phyloP scores from a whole-genome alignment of 163 green algal genomes.

The Scenedesmus sp. region DNA sequence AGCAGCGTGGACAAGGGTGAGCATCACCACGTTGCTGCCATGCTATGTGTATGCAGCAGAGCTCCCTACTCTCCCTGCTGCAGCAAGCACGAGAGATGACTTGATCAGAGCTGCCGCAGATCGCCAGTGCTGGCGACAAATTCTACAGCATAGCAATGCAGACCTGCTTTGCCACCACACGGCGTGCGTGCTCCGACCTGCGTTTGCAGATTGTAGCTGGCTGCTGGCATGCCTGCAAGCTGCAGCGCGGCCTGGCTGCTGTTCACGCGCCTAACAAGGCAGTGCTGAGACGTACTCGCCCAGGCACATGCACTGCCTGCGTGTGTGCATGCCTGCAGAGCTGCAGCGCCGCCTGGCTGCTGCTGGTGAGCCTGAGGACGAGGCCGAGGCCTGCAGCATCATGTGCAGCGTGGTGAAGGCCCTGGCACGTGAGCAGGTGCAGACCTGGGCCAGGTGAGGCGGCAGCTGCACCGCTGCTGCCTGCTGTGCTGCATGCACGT shows the following conservation, averaged over 20 bases:
- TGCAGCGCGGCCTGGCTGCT: slow-evolving; percentile 1
- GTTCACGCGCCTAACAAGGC: background rate
- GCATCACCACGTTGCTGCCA: background rate
- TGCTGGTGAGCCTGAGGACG: background rate
- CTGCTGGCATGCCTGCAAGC: background rate
- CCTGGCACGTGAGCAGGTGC: slow-evolving; percentile 22
- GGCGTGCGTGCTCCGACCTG: no score
- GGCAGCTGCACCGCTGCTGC: background rate
- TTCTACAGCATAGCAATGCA: no score
- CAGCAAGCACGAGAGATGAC: no score
- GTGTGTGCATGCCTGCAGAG: slow-evolving; percentile 12
- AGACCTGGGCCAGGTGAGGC: slow-evolving; percentile 25
- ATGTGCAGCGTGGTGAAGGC: slow-evolving; percentile 24
- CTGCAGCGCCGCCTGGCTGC: slow-evolving; percentile 21
- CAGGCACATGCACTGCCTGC: background rate
- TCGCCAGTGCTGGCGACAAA: no score
- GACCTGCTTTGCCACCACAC: no score
- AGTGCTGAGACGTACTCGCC: background rate
- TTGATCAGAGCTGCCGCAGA: no score
- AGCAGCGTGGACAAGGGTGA: slow-evolving; percentile 46
- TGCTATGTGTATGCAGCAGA: no score
- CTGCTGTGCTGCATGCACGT: background rate
- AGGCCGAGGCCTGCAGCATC: slow-evolving; percentile 4
- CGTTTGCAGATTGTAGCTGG: background rate
- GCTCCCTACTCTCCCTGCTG: no score